phyloP scores from a whole-genome alignment of 176 grass and related monocot genomes.

The Musa acuminata region DNA sequence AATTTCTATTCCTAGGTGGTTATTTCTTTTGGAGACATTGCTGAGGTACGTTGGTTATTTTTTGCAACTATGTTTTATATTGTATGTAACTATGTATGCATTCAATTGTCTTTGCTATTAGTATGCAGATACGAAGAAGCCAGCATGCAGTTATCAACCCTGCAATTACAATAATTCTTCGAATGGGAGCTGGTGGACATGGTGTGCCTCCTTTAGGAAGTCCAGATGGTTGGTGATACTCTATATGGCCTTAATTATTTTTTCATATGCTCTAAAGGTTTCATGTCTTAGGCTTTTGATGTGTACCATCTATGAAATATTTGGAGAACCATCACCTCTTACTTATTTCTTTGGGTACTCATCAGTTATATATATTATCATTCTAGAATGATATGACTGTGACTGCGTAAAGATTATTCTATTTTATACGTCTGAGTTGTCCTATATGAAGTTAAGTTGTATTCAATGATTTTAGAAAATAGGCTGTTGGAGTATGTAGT shows the following conservation, averaged over 20 bases:
- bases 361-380: no score
- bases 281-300: not conserved
- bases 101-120: constrained; percentile 23
- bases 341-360: no score
- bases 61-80: not conserved
- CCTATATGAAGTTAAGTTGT: no score
- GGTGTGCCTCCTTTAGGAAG: constrained; percentile 91
- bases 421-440: no score
- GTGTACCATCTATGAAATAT: not conserved
- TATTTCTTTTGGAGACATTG: constrained; percentile 44
- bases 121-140: constrained; percentile 72
- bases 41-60: constrained; percentile 31
- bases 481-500: no score
- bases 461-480: no score
- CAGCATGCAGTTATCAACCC: constrained; percentile 97
- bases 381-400: no score
- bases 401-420: no score
- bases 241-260: not conserved
- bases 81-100: not conserved
- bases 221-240: constrained; percentile 58
- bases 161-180: constrained; percentile 94
- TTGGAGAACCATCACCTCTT: no score
- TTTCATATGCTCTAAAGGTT: not conserved
- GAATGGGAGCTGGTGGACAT: constrained; percentile 81
- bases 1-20: constrained; percentile 28